These are phyloP conservation scores for Saksenaea oblongispora DNA, from an alignment of 371 early-diverging fungal species.

Conservation along the genomic window DNA sequence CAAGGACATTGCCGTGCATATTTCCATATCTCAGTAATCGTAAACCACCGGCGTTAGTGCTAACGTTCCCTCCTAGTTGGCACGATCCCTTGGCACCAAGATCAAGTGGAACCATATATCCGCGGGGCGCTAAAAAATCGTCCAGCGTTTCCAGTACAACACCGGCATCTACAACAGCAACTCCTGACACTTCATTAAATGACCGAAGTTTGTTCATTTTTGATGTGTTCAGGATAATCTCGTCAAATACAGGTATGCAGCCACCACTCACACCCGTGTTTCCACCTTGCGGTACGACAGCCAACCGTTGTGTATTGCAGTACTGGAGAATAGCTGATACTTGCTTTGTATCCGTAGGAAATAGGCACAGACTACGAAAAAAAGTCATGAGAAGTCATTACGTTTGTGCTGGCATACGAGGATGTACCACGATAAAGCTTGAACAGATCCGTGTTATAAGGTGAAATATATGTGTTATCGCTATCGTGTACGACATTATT, in stretches of 20 bases:
- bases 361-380: slow-evolving; percentile 42
- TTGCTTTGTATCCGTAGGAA: slow-evolving; percentile 77
- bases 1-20: slow-evolving; percentile 87
- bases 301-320: slow-evolving; percentile 76
- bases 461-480: slow-evolving; percentile 29
- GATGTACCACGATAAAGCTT: slow-evolving; percentile 80
- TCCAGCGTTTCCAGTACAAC: slow-evolving; percentile 85
- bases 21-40: slow-evolving; percentile 85
- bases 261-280: slow-evolving; percentile 91
- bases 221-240: slow-evolving; percentile 76
- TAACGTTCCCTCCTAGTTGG: slow-evolving; percentile 91
- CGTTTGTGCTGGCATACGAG: slow-evolving; percentile 51
- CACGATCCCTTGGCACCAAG: slow-evolving; percentile 88
- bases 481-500: slow-evolving; percentile 24
- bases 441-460: slow-evolving; percentile 84
- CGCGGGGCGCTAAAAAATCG: slow-evolving; percentile 70
- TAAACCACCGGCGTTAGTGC: slow-evolving; percentile 93
- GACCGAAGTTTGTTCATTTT: slow-evolving; percentile 74
- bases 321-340: slow-evolving; percentile 78
- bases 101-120: slow-evolving; percentile 89
- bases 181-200: slow-evolving; percentile 79
- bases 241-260: slow-evolving; percentile 88
- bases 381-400: neutral
- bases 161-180: slow-evolving; percentile 85
- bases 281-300: slow-evolving; percentile 95